Conservation (phyloP, 2,329 filamentous ascomycete species). For the Aspergillus jensenii region DNA sequence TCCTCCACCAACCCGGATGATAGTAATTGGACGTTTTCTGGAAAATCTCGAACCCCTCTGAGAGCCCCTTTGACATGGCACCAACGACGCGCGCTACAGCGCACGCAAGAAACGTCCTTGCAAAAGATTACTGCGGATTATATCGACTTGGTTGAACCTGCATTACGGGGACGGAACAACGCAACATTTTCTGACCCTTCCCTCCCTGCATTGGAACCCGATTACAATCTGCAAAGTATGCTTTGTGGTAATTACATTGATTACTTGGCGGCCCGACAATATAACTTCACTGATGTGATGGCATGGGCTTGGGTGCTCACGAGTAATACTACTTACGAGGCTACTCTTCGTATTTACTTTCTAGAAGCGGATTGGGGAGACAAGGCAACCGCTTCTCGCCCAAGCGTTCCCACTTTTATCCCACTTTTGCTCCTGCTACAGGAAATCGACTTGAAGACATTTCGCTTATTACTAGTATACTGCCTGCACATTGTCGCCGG, state of each 20-base stretch:
- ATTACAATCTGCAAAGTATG: constrained; percentile 30
- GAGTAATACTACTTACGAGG: constrained; percentile 33
- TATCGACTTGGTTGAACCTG: constrained; percentile 34
- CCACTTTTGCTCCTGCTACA: constrained; percentile 47
- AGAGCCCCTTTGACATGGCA: constrained; percentile 11
- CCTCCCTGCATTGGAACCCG: constrained; percentile 15
- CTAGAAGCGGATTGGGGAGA: constrained; percentile 26
- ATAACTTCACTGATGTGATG: constrained; percentile 41
- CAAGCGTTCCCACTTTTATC: constrained; percentile 47
- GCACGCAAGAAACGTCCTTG: constrained; percentile 23
- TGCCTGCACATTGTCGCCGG: constrained; percentile 36
- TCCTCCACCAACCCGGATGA: constrained; percentile 6
- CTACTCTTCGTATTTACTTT: constrained; percentile 37
- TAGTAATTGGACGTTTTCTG: constrained; percentile 9
- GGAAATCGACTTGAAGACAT: constrained; percentile 40
- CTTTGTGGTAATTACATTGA: constrained; percentile 30
- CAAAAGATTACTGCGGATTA: constrained; percentile 42
- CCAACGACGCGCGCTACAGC: constrained; percentile 12
- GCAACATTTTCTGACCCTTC: not conserved
- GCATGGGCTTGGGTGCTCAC: constrained; percentile 50
- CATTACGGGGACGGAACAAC: constrained; percentile 16
- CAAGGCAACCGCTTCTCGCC: constrained; percentile 1
- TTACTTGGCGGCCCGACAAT: constrained; percentile 34
- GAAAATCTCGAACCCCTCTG: constrained; percentile 1
- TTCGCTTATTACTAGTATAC: constrained; percentile 45